Base-by-base conservation (phyloP, 2,329 filamentous ascomycete species). In the Talaromyces sp. region DNA sequence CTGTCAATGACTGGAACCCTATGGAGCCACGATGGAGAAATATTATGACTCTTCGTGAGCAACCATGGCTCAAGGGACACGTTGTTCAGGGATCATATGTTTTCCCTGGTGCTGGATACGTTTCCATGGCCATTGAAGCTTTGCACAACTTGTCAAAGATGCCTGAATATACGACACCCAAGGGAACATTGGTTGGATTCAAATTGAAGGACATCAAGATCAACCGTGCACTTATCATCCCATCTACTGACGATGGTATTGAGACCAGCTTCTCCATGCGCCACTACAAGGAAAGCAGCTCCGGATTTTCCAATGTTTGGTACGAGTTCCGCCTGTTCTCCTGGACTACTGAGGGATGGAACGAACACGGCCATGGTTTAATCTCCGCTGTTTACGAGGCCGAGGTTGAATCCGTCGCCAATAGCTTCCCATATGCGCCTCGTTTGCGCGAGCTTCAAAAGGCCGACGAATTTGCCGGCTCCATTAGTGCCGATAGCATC, bases 61-160 rank as follows among this genome's bases (percentile, higher is more conserved):
- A 73, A 7, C 66, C 71, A 1, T 77, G 75, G 75, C 59, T 77
- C 4, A 36, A 30, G 2, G 70, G 70, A 55, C 75, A 77, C 47
- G 64, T 67, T 30, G 61, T 77, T 2, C 71, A 74, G 49, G 67
- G 66, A 1, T 67, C 72, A 39, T 65, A 68, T 13, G 64, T 74
- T 8, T 72, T 72, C 42, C 72, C 73, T 4, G 71, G 65, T 8
- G 69, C 71, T 4, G 73, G 67, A 0, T 74, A 69, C 32, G 58
- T 72, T 4, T 65, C 63, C 1, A 70, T 70, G 33, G 71, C 70
- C 2, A 60, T 71, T 1, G 72, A 75, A 53, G 64, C 68, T 28
- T 15, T 36, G 7, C 8, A 4, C 1, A 49, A 59, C 11, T 25
- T 59, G n/a, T 13, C 36, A 4, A 27, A 49, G 17, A 47, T 47